Conservation (phyloP, 2,329 filamentous ascomycete genomes). For the Coniochaeta sp. region DNA sequence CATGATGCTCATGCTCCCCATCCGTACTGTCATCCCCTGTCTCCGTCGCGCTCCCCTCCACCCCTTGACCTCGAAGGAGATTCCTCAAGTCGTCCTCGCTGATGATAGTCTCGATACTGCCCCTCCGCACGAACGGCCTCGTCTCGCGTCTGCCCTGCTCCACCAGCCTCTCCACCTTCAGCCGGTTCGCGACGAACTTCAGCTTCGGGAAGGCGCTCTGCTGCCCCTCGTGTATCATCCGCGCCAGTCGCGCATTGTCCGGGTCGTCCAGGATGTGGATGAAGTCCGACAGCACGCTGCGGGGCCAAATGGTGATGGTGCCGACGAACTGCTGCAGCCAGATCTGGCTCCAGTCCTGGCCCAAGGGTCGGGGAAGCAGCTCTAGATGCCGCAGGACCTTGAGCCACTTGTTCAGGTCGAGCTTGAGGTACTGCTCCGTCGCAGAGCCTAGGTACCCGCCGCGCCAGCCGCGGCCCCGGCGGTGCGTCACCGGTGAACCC, state of each 20-base stretch:
- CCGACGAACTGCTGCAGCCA: constrained; percentile 95
- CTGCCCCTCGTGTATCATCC: constrained; percentile 87
- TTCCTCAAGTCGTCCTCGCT: constrained; percentile 52
- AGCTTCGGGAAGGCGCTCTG: constrained; percentile 86
- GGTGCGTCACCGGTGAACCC: constrained; percentile 87
- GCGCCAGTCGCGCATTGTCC: constrained; percentile 61
- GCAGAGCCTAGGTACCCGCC: constrained; percentile 91
- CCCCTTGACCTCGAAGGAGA: constrained; percentile 26
- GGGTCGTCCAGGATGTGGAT: constrained; percentile 82
- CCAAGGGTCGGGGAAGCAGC: constrained; percentile 78
- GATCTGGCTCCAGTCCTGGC: constrained; percentile 94
- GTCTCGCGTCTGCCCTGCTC: constrained; percentile 51
- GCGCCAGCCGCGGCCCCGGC: constrained; percentile 88
- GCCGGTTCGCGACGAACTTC: constrained; percentile 80
- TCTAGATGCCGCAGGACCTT: constrained; percentile 91
- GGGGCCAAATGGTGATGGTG: constrained; percentile 94
- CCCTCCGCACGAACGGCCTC: constrained; percentile 30
- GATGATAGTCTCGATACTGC: constrained; percentile 51
- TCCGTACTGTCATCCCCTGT: constrained; percentile 23
- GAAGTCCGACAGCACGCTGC: constrained; percentile 71
- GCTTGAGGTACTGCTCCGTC: constrained; percentile 88
- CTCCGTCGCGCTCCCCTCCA: constrained; percentile 12
- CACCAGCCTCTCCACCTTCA: constrained; percentile 71
- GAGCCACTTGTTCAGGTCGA: constrained; percentile 96
- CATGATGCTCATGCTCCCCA: constrained; percentile 7